A percentile compares a stretch with the other conserved stretches of the same genome.
phyloP scores from a whole-genome alignment of 2,329 filamentous ascomycete species.

The Mariannaea elegans region DNA sequence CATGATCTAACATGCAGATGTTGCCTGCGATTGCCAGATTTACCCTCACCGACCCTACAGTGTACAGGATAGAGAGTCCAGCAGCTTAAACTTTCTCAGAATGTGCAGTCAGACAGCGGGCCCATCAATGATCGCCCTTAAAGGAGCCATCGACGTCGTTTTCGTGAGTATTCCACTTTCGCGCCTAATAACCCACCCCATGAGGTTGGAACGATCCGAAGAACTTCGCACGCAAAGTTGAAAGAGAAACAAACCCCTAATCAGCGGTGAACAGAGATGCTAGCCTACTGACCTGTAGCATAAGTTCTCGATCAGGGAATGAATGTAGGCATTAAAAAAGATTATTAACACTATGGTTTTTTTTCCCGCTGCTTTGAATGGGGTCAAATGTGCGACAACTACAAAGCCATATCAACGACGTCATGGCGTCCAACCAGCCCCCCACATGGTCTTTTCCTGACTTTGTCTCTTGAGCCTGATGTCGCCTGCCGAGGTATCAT shows the following conservation, averaged over 20 bases:
- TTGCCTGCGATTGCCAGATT: neutral
- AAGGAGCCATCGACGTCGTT: conserved; percentile 5
- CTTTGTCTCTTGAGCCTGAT: neutral
- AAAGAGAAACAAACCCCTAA: neutral
- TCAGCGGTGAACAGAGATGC: neutral
- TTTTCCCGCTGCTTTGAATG: neutral
- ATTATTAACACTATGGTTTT: neutral
- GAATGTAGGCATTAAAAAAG: conserved; percentile 6
- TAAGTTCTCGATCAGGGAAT: neutral
- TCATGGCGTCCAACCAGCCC: conserved; percentile 29
- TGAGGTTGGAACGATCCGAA: conserved; percentile 1
- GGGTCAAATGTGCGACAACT: neutral
- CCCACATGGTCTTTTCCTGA: conserved; percentile 6
- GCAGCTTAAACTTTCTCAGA: too few relatives aligned
- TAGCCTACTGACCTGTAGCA: neutral
- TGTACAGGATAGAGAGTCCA: too few relatives aligned
- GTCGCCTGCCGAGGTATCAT: too few relatives aligned
- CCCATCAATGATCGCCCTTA: conserved; percentile 5
- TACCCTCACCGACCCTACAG: neutral
- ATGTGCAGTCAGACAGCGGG: neutral
- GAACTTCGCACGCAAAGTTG: conserved; percentile 2
- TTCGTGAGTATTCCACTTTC: neutral
- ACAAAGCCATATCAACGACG: conserved; percentile 31
- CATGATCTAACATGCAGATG: neutral
- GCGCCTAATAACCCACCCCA: neutral